Base-by-base conservation (phyloP, 495 filamentous ascomycete genomes). In the Clavariopsis aquatica region DNA sequence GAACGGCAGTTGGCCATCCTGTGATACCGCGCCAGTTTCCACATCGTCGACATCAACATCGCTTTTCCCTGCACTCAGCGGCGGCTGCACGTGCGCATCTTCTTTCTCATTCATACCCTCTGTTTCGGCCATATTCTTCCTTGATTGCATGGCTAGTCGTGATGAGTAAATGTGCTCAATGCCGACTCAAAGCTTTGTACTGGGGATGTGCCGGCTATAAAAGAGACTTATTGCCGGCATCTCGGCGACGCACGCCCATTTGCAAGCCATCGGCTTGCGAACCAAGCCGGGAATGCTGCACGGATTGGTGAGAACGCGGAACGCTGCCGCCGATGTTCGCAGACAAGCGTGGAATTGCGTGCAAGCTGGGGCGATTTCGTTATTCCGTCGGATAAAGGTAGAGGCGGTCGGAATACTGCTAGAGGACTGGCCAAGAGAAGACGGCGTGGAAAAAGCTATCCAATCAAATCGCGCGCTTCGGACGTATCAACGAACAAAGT, bases 41-140 rank as follows among this genome's bases (percentile, higher is more conserved):
- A 63, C 26, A 27, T 36, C 41, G 12, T 17, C 49, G 47, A 46
- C 31, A 10, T 49, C 56, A 13, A 47, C 56, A 49, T 67, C 57
- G 8, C 15, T 43, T 17, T 43, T n/a, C 8, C 29, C 45, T 29
- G 7, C 20, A 24, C 20, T 57, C 43, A 31, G 45, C 29, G 57
- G 57, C 22, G 31, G 41, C 27, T 57, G 57, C 28, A 56, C 20
- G 28, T 62, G 57, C 27, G 62, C 51, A 45, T 36, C 52, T 12
- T 49, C 54, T 24, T 57, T 64, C 53, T 64, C 54, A n/a, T 62
- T 49, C 56, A 47, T n/a, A 26, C 2, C 2, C 13, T 49, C 56
- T 13, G 47, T 47, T 31, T 49, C 56, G 34, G 4, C n/a, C 22
- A 41, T 22, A n/a, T 59, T 59, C 19, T 1, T 59, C 13, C 38